Base-by-base conservation (phyloP, 129 eudicot genomes). In the Centella asiatica region DNA sequence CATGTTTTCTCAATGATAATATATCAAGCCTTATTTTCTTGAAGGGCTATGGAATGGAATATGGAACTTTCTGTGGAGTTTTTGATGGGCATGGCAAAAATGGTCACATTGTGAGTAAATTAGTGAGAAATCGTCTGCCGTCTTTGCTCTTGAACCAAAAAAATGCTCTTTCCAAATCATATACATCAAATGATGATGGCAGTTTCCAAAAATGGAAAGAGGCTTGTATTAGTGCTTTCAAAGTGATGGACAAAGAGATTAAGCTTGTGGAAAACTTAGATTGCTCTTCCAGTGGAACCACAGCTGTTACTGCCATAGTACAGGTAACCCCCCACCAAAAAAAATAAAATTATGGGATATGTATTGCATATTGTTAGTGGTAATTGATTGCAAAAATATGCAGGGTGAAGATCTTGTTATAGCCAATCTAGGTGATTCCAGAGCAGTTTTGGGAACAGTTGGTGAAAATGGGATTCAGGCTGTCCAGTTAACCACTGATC, bases 351-450 rank as follows among this genome's bases (percentile, higher is more conserved):
- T 14, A 8, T 44, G 48, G 13, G 26, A 32, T 56, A 27, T 7
- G 0, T 31, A 17, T 29, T 55, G 24, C 24, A 32, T 14, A 37
- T 37, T 37, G 42, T 13, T 36, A 6, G 11, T 36, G 7, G 42
- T 36, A 13, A 36, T 36, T 36, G 42, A 29, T 9, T 10, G 17
- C 12, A 20, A 22, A 53, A 60, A 1, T 33, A 2, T 14, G 44
- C 74, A 85, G 88, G 87, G 83, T 51, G 73, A 64, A 26, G 81
- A 79, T 64, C 80, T 85, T 55, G 66, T 82, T 33, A 72, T 92
- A 17, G 95, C 90, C 13, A 92, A 92, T 76, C 81, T 92, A 28
- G 99, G 99, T 19, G 99, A 92, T 79, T 87, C 99, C 5, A 69
- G 99, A 60, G 99, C 92, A 24, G 76, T 92, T 32, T 66, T 92